phyloP scores from a whole-genome alignment of 1,284 basidiomycete species.

The Phlebopus sp. region DNA sequence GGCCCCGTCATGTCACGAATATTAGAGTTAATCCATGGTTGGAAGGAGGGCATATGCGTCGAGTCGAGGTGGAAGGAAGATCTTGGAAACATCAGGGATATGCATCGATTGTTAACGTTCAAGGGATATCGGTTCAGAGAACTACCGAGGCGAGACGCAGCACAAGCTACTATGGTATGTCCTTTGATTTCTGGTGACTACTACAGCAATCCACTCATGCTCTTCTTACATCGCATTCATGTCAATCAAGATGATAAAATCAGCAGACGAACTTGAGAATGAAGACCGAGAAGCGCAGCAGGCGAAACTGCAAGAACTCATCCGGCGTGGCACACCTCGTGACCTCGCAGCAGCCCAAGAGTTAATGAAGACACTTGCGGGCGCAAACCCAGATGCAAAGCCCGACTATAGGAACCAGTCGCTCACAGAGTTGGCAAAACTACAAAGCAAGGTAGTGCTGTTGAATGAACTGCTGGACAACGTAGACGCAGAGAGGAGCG shows the following conservation, averaged over 20 bases:
- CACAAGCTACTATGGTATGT: constrained; percentile 52
- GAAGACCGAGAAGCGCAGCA: constrained; percentile 95
- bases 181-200: background rate
- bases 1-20: constrained; percentile 94
- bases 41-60: constrained; percentile 93
- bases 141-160: constrained; percentile 41
- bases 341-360: constrained; percentile 97
- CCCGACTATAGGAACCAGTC: constrained; percentile 93
- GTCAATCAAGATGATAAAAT: constrained; percentile 83
- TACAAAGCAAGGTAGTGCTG: constrained; percentile 92
- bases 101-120: constrained; percentile 93
- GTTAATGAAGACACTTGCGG: constrained; percentile 94
- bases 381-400: constrained; percentile 92
- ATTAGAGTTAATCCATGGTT: constrained; percentile 89
- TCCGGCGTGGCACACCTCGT: constrained; percentile 91
- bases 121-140: constrained; percentile 95
- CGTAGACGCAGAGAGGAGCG: constrained; percentile 66
- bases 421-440: constrained; percentile 86
- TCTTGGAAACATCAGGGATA: constrained; percentile 95
- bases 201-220: background rate
- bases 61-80: constrained; percentile 96
- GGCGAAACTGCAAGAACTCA: constrained; percentile 97
- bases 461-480: constrained; percentile 98
- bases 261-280: constrained; percentile 93
- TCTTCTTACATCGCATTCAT: constrained; percentile 5